These are phyloP conservation scores for Trichosanthes cucumerina DNA, from an alignment of 306 rosid species.

Conservation along the genomic window DNA sequence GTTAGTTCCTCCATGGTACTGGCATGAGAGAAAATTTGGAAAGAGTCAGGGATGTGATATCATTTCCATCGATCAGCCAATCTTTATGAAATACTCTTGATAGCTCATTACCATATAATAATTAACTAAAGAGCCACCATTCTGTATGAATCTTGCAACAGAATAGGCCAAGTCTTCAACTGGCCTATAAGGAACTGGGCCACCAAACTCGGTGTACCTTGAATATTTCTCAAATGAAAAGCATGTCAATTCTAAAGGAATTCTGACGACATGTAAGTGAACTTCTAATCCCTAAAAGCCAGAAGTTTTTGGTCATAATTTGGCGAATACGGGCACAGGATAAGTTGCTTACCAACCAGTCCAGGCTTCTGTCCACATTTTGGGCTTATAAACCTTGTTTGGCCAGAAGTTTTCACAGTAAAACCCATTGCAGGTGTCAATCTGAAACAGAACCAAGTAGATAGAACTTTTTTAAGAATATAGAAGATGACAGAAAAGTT, in stretches of 20 bases:
- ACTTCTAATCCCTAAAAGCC: background rate
- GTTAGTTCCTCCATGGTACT: slow-evolving; percentile 99
- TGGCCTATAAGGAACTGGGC: slow-evolving; percentile 69
- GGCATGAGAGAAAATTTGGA: slow-evolving; percentile 9
- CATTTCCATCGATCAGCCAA: background rate
- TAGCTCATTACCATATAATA: slow-evolving; percentile 62
- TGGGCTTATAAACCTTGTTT: slow-evolving; percentile 61
- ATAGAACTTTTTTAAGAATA: background rate
- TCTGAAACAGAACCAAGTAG: slow-evolving; percentile 32
- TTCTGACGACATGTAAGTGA: background rate
- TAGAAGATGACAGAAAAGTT: background rate
- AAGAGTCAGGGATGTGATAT: background rate
- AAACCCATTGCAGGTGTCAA: slow-evolving; percentile 81
- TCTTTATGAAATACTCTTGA: background rate
- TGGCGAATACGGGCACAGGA: background rate
- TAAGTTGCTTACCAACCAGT: slow-evolving; percentile 64
- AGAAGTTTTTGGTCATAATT: background rate
- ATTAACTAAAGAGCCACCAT: slow-evolving; percentile 75
- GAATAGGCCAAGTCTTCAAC: slow-evolving; percentile 80
- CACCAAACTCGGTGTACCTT: slow-evolving; percentile 91
- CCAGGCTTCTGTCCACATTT: slow-evolving; percentile 97
- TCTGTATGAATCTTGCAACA: slow-evolving; percentile 76
- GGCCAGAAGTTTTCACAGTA: slow-evolving; percentile 84
- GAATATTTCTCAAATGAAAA: background rate
- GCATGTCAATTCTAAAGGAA: slow-evolving; percentile 5